Evolutionary conservation across 2,329 filamentous ascomycete genomes (phyloP).

Genomic region (Alternaria angustiovoidea): DNA sequence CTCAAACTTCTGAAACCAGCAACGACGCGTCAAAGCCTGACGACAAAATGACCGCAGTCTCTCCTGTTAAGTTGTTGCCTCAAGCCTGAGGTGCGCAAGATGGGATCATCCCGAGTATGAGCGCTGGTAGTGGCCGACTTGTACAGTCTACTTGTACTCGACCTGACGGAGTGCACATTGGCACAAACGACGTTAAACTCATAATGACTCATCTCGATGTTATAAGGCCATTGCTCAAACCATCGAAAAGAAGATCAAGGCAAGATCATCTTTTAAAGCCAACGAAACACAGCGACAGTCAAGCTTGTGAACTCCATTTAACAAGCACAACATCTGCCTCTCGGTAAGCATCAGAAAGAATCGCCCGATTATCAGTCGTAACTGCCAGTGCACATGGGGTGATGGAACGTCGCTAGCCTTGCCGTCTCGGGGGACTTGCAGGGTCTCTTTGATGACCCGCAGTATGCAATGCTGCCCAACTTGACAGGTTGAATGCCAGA

Average conservation of each 20-base stretch:
- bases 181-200: background rate
- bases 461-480: conserved; percentile 18
- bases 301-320: background rate
- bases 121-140: background rate
- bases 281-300: background rate
- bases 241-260: background rate
- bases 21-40: conserved; percentile 2
- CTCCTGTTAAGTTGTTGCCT: background rate
- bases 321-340: background rate
- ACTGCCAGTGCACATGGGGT: background rate
- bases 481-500: background rate
- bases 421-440: conserved; percentile 2
- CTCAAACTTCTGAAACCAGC: background rate
- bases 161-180: background rate
- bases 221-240: background rate
- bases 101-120: background rate
- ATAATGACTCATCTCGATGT: background rate
- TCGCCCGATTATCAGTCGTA: background rate
- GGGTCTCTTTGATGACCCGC: conserved; percentile 4
- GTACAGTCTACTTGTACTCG: background rate
- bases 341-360: background rate
- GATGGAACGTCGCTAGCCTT: background rate
- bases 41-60: background rate
- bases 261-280: background rate
- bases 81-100: background rate